A percentile compares a stretch with the other conserved stretches of the same genome.
These are phyloP conservation scores for Debaryomyces sp. DNA, from an alignment of 1,139 yeast species.

Conservation along the genomic window DNA sequence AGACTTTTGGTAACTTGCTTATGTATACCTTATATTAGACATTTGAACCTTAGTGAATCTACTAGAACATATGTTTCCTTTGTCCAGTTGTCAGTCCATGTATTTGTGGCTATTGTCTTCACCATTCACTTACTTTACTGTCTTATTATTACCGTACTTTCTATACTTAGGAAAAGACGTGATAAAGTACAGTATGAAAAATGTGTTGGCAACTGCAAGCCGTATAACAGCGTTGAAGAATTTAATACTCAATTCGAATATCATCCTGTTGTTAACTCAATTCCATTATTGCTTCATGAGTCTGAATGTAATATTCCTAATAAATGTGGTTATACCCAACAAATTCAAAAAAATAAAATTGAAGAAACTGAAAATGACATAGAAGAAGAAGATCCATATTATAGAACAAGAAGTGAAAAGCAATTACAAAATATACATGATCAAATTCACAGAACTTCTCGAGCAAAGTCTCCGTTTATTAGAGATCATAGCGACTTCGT, in stretches of 20 bases:
- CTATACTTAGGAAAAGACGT: slow-evolving; percentile 21
- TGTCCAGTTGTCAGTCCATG: slow-evolving; percentile 43
- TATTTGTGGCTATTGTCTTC: slow-evolving; percentile 39
- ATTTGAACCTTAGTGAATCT: slow-evolving; percentile 34
- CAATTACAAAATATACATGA: slow-evolving; percentile 6
- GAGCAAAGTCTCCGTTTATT: background rate
- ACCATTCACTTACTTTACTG: slow-evolving; percentile 35
- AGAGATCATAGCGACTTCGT: background rate
- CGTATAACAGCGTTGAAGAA: slow-evolving; percentile 23
- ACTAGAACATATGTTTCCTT: slow-evolving; percentile 44
- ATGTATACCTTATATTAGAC: slow-evolving; percentile 43
- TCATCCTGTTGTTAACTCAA: slow-evolving; percentile 25
- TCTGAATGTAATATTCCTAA: background rate
- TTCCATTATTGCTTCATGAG: background rate
- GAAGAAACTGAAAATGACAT: slow-evolving; percentile 5
- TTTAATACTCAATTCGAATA: slow-evolving; percentile 36
- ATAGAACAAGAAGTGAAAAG: slow-evolving; percentile 17
- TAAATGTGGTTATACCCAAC: background rate
- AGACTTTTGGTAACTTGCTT: slow-evolving; percentile 40
- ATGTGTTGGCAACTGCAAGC: slow-evolving; percentile 7
- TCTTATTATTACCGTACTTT: slow-evolving; percentile 28
- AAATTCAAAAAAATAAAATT: background rate
- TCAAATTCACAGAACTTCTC: background rate
- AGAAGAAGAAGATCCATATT: slow-evolving; percentile 17
- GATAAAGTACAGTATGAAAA: slow-evolving; percentile 11